Evolutionary conservation across 2,329 filamentous ascomycete species (phyloP).

Genomic region (Colletotrichum costaricense): DNA sequence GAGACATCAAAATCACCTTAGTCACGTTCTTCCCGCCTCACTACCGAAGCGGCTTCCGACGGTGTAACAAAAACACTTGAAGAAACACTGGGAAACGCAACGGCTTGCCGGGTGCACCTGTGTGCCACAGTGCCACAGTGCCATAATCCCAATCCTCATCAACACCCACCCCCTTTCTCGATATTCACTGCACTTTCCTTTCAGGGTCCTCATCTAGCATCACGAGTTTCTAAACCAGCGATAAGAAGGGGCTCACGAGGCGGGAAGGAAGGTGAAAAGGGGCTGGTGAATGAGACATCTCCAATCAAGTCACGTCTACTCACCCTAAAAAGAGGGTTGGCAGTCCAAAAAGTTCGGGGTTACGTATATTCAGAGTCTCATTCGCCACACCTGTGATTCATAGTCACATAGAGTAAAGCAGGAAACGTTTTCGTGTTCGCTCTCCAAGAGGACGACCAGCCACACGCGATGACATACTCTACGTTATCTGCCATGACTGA

Average conservation of each 20-base stretch:
- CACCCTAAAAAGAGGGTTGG: not conserved
- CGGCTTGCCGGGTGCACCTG: not conserved
- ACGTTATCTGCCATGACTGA: too few species aligned
- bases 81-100: not conserved
- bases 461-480: too few species aligned
- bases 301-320: not conserved
- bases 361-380: not conserved
- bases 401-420: not conserved
- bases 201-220: not conserved
- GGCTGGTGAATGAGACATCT: conserved; percentile 26
- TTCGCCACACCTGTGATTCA: conserved; percentile 1
- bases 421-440: too few species aligned
- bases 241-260: not conserved
- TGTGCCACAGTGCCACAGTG: not conserved
- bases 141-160: not conserved
- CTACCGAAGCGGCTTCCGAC: not conserved
- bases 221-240: not conserved
- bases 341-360: not conserved
- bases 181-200: conserved; percentile 22
- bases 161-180: not conserved
- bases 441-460: too few species aligned
- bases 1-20: not conserved
- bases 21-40: not conserved
- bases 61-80: not conserved
- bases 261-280: not conserved